Evolutionary conservation across 768 basidiomycete species (phyloP).

Genomic region (Boletus rufocinnamomeus): DNA sequence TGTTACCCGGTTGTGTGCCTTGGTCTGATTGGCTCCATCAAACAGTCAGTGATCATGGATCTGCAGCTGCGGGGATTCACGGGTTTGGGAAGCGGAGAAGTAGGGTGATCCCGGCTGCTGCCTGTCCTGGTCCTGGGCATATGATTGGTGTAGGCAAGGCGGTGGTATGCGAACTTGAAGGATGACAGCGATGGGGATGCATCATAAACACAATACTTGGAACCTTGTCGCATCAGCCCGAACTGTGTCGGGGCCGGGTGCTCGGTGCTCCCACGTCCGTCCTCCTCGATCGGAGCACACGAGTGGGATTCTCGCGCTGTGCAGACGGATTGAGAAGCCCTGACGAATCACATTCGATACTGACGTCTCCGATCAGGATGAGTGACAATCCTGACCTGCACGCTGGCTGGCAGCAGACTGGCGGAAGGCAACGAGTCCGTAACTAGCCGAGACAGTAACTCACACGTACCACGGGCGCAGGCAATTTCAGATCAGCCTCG

Average conservation of each 20-base stretch:
- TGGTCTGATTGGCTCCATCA: background rate
- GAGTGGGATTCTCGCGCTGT: background rate
- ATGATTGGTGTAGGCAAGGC: background rate
- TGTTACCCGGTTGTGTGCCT: background rate
- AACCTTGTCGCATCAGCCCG: background rate
- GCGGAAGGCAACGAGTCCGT: background rate
- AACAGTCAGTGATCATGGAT: background rate
- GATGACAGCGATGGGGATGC: no score
- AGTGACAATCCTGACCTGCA: no score
- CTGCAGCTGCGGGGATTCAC: background rate
- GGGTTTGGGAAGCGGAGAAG: background rate
- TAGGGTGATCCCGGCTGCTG: background rate
- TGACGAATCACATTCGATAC: no score
- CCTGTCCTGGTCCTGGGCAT: background rate
- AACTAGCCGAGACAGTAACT: background rate
- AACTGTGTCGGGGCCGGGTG: no score
- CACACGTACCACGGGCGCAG: background rate
- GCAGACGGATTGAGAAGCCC: background rate
- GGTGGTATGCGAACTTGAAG: no score
- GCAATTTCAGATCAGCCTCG: constrained; percentile 19
- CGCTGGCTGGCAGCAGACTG: no score
- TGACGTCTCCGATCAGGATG: no score
- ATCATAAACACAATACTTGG: no score
- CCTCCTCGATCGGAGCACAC: background rate
- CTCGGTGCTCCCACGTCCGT: background rate